Base-by-base conservation (phyloP, 139 green algal genomes). In the Eudorina sp. region DNA sequence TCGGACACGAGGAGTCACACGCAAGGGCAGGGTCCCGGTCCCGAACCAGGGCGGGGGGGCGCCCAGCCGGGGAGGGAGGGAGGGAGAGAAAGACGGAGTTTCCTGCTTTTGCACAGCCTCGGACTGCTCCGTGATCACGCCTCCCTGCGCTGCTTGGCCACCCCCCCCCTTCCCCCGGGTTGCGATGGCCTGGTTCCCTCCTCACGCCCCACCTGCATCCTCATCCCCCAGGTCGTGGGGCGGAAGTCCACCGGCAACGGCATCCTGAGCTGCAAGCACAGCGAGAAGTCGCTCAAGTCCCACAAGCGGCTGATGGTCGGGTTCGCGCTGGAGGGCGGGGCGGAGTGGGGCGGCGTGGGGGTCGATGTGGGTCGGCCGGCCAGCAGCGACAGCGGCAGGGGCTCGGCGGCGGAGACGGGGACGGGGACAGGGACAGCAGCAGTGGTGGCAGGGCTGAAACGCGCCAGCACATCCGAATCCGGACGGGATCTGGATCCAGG, bases 291-390 rank as follows among this genome's bases (percentile, higher is more conserved):
- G 27, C 2, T 83, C 4, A 66, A 68, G 48, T 83, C 51, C 7
- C 34, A 38, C 77, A 85, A 85, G 58, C 53, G 78, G 16, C 43
- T 69, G 23, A 25, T n/a, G 3, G 79, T 86, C 40, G 79, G 79
- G 21, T 86, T 86, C 7, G 41, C 43, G 58, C 60, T 86, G 41
- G 55, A 45, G 19, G 74, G 51, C 14, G 31, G 36, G 38, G 78
- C 38, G 9, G 48, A 23, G 7, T 23, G 27, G 29, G 73, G 23
- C 4, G 70, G 8, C 40, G 70, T 8, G 41, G 64, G 9, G 7
- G 64, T 4, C 64, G 29, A 73, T 18, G 48, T 29, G 55, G 55
- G 23, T 19, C 34, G 25, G 66, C 66, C 36, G 66, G 66, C 34
- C 34, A 75, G 66, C 66, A 34, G 66, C 19, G 66, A 9, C 48